These are phyloP conservation scores for Pichia sp. DNA, from an alignment of 1,139 yeast genomes.

Conservation along the genomic window DNA sequence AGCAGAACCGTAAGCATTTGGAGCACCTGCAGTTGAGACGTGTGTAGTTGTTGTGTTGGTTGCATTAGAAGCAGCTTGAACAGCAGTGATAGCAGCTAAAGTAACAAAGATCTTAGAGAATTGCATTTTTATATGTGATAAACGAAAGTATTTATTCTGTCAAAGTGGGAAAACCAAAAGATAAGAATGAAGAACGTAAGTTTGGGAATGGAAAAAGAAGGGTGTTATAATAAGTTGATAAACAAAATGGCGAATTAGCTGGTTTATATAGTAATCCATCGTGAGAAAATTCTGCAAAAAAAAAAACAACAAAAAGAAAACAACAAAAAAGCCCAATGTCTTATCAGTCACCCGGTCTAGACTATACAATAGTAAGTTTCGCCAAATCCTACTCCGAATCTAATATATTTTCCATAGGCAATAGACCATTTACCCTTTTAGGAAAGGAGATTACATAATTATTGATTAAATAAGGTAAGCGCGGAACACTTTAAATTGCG, in stretches of 20 bases:
- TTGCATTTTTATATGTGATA: constrained; percentile 40
- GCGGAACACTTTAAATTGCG: too few species aligned
- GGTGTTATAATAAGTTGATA: not conserved
- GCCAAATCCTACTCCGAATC: too few species aligned
- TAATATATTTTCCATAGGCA: too few species aligned
- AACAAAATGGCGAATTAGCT: not conserved
- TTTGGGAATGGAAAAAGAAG: constrained; percentile 1
- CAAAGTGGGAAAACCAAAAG: not conserved
- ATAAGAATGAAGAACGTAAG: not conserved
- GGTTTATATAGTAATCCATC: too few species aligned
- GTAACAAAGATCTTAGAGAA: constrained; percentile 45
- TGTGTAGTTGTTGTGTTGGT: constrained; percentile 25
- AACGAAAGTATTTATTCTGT: constrained; percentile 6
- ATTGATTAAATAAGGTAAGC: too few species aligned
- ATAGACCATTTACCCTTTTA: too few species aligned
- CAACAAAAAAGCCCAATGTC: too few species aligned
- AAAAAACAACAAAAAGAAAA: too few species aligned
- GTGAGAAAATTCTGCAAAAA: too few species aligned
- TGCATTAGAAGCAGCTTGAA: constrained; percentile 36
- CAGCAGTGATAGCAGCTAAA: constrained; percentile 41
- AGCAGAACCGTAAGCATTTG: constrained; percentile 46
- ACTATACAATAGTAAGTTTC: too few species aligned
- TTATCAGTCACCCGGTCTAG: too few species aligned
- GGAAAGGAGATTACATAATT: too few species aligned
- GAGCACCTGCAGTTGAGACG: constrained; percentile 33